Evolutionary conservation across 441 rosid species (phyloP).

Genomic region (Theobroma grandiflorum): DNA sequence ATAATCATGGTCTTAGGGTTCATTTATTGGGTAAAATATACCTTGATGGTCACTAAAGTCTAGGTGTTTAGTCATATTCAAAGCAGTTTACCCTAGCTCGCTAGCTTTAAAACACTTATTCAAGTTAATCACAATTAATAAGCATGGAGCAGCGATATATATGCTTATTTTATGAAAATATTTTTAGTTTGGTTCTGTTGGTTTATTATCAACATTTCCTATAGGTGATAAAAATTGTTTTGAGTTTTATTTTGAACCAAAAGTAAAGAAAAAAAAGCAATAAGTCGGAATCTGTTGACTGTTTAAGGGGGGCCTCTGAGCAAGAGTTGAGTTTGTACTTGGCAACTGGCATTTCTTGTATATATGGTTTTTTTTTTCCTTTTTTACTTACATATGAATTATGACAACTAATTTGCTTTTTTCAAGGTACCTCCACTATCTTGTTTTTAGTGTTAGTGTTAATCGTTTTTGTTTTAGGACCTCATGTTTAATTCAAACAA

Average conservation of each 20-base stretch:
- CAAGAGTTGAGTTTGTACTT: slow-evolving; percentile 13
- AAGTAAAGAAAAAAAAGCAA: too few species aligned
- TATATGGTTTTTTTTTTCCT: not conserved
- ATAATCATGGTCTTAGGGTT: slow-evolving; percentile 18
- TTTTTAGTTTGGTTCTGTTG: not conserved
- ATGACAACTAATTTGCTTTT: slow-evolving; percentile 15
- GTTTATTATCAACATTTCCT: not conserved
- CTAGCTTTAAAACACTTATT: not conserved
- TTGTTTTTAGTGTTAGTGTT: not conserved
- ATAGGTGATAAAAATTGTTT: not conserved
- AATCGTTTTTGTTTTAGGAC: not conserved
- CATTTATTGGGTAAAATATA: not conserved
- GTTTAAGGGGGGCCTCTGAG: slow-evolving; percentile 13
- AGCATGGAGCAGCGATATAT: not conserved
- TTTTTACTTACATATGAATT: not conserved
- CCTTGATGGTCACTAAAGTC: slow-evolving; percentile 2
- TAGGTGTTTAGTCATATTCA: not conserved
- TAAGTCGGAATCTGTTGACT: not conserved
- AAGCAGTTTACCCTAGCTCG: not conserved
- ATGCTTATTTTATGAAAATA: not conserved
- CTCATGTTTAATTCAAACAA: not conserved
- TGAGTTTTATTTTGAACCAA: not conserved
- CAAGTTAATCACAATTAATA: not conserved
- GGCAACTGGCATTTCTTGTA: not conserved
- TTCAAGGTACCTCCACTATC: slow-evolving; percentile 10